phyloP scores from a whole-genome alignment of 805 yeast genomes.

The Saccharomycopsis fermentans region DNA sequence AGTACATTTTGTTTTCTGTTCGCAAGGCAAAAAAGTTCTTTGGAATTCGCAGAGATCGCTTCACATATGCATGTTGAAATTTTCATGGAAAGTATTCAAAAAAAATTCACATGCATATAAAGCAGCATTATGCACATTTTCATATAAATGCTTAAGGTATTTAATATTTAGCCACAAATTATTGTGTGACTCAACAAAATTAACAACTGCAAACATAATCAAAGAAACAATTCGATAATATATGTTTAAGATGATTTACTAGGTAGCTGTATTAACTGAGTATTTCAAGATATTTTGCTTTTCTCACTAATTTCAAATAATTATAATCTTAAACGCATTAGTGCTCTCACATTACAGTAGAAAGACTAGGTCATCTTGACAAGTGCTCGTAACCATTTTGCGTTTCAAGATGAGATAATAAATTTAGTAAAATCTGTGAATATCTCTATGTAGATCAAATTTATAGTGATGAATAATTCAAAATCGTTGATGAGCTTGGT shows the following conservation, averaged over 20 bases:
- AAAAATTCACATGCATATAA: neutral
- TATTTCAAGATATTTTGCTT: no score
- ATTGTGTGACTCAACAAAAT: neutral
- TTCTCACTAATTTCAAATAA: no score
- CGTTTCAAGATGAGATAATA: neutral
- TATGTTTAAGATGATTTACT: no score
- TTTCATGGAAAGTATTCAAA: neutral
- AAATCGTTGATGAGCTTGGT: neutral
- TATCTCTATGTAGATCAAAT: no score
- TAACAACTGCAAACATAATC: no score
- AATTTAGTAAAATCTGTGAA: neutral
- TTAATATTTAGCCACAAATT: neutral
- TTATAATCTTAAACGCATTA: no score
- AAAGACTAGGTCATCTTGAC: neutral
- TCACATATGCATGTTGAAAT: neutral
- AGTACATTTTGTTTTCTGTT: neutral
- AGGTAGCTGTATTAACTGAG: no score
- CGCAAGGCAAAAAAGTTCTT: neutral
- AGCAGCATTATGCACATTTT: neutral
- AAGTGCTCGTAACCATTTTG: neutral
- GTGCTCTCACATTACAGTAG: no score
- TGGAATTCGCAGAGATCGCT: neutral
- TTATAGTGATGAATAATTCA: neutral
- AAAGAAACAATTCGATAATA: no score
- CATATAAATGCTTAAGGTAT: neutral